These are phyloP conservation scores for Starmerella bacillaris DNA, from an alignment of 805 yeast species.

Conservation along the genomic window DNA sequence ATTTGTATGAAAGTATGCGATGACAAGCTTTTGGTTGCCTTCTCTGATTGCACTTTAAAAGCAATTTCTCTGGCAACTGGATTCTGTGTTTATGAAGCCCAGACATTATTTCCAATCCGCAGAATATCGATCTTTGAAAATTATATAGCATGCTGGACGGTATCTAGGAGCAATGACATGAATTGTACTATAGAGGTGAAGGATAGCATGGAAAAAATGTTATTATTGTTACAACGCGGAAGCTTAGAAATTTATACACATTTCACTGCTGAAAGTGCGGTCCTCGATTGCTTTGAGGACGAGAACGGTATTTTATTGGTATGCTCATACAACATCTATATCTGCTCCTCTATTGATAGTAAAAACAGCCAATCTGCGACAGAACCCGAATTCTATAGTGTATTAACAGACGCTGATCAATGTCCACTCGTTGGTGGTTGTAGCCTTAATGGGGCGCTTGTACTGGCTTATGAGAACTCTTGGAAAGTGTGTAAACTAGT, in stretches of 20 bases:
- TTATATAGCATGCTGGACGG: slow-evolving; percentile 6
- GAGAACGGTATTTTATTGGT: slow-evolving; percentile 3
- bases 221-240: slow-evolving; percentile 7
- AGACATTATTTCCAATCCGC: slow-evolving; percentile 1
- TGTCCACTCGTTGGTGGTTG: slow-evolving; percentile 1
- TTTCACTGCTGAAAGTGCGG: slow-evolving; percentile 2
- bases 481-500: background rate
- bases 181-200: too few relatives aligned
- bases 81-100: background rate
- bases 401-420: slow-evolving; percentile 1
- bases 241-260: slow-evolving; percentile 4
- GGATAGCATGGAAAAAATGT: background rate
- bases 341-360: background rate
- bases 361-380: background rate
- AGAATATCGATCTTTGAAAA: slow-evolving; percentile 9
- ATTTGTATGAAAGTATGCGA: slow-evolving; percentile 1
- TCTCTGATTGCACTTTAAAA: background rate
- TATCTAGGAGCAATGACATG: too few relatives aligned
- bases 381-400: background rate
- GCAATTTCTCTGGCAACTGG: slow-evolving; percentile 5
- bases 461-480: background rate
- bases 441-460: background rate
- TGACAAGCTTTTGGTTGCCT: slow-evolving; percentile 2
- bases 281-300: slow-evolving; percentile 3
- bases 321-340: slow-evolving; percentile 4